Conservation (phyloP, 352 stramenopile species). For the Globisporangium paddicum region DNA sequence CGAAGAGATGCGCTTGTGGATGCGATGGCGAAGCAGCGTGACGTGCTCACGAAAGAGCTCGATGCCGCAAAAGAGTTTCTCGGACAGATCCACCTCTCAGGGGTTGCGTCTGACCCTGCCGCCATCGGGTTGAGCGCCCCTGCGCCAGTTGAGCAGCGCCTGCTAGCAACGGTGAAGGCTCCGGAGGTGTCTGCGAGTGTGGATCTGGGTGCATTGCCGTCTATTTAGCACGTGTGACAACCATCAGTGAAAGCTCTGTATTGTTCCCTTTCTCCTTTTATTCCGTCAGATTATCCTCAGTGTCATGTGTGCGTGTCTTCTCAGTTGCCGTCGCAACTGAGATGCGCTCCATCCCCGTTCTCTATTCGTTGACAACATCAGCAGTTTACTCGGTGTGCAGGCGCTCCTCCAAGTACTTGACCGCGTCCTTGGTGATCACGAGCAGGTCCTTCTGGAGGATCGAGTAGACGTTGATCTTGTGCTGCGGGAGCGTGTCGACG, state of each 20-base stretch:
- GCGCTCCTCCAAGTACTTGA: conserved; percentile 87
- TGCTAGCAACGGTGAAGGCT: conserved; percentile 52
- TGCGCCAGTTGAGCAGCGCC: conserved; percentile 55
- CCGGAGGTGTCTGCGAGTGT: conserved; percentile 35
- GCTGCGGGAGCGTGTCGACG: conserved; percentile 76
- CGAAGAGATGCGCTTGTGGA: conserved; percentile 52
- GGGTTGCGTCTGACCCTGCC: conserved; percentile 24
- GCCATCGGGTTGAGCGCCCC: conserved; percentile 47
- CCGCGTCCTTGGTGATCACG: conserved; percentile 78
- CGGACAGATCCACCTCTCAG: conserved; percentile 53
- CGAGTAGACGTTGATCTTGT: conserved; percentile 90
- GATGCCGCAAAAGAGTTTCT: conserved; percentile 70
- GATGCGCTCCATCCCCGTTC: neutral
- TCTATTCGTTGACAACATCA: conserved; percentile 2
- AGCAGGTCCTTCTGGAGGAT: conserved; percentile 88
- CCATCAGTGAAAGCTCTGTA: neutral
- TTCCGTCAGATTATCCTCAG: neutral
- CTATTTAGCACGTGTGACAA: conserved; percentile 27
- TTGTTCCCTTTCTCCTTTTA: conserved; percentile 3
- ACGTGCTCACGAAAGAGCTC: conserved; percentile 56
- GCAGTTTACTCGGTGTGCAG: conserved; percentile 71
- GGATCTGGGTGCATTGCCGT: conserved; percentile 42
- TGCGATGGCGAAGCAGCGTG: conserved; percentile 71
- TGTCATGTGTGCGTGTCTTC: neutral
- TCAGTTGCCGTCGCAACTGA: neutral